Conservation (phyloP, 148 eudicot species). For the Silene latifolia region DNA sequence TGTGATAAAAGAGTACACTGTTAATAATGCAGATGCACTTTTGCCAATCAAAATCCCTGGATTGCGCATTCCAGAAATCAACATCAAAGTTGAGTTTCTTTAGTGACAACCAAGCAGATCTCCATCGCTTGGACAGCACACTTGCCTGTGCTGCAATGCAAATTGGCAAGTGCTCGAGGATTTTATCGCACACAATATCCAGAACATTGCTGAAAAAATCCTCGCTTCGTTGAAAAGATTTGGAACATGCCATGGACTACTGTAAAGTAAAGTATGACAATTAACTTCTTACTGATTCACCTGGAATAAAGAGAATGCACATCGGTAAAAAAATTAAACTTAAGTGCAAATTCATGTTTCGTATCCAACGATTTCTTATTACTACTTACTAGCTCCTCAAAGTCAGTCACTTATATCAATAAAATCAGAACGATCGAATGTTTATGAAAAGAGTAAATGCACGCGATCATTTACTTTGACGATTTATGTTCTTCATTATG, state of each 20-base stretch:
- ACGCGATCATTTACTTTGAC: no score
- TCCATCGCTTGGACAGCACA: constrained; percentile 8
- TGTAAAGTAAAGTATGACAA: background rate
- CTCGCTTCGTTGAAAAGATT: background rate
- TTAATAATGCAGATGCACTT: background rate
- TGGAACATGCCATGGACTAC: background rate
- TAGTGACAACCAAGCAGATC: background rate
- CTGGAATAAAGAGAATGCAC: no score
- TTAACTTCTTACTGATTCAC: background rate
- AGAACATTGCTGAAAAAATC: constrained; percentile 2
- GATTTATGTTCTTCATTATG: no score
- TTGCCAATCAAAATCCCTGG: background rate
- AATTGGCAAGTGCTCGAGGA: background rate
- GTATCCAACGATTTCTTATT: background rate
- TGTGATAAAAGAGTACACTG: constrained; percentile 8
- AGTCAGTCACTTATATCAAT: no score
- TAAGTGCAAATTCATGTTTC: background rate
- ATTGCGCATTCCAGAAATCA: background rate
- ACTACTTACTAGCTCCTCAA: no score
- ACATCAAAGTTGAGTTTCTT: background rate
- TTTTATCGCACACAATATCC: background rate
- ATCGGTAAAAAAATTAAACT: no score
- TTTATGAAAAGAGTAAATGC: no score
- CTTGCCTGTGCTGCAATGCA: constrained; percentile 1
- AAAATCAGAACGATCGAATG: no score